Conservation (phyloP, 2,329 filamentous ascomycete species). For the Hypoxylon sp. region DNA sequence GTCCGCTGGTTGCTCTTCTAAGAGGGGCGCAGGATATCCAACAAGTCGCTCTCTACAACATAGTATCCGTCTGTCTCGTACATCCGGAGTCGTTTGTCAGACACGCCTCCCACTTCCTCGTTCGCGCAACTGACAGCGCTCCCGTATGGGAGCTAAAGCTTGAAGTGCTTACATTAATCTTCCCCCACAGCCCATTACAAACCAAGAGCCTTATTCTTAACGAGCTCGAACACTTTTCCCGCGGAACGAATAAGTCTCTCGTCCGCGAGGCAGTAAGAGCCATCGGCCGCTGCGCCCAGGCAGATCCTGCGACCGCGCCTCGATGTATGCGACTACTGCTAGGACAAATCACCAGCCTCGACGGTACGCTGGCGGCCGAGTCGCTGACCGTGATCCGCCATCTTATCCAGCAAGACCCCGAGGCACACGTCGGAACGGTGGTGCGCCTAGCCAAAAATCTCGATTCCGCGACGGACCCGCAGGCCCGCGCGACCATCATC, state of each 20-base stretch:
- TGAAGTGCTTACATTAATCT: conserved; percentile 89
- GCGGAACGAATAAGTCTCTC: conserved; percentile 74
- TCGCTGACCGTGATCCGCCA: conserved; percentile 94
- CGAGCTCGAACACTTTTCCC: conserved; percentile 92
- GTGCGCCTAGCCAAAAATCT: conserved; percentile 90
- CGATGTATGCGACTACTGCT: conserved; percentile 85
- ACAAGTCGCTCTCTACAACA: conserved; percentile 90
- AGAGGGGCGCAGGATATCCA: conserved; percentile 87
- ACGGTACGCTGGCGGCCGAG: conserved; percentile 88
- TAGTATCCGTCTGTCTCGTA: conserved; percentile 87
- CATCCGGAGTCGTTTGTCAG: conserved; percentile 83
- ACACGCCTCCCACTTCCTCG: conserved; percentile 88
- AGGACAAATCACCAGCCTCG: conserved; percentile 85
- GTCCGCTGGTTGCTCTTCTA: conserved; percentile 85
- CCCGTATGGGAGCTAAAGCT: conserved; percentile 92
- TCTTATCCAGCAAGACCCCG: conserved; percentile 89
- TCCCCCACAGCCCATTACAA: conserved; percentile 79
- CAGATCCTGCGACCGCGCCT: conserved; percentile 72
- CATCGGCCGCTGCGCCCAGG: conserved; percentile 91
- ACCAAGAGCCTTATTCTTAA: conserved; percentile 87
- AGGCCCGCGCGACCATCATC: conserved; percentile 91
- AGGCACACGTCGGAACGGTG: conserved; percentile 83
- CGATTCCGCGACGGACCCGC: conserved; percentile 85
- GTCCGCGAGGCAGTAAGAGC: conserved; percentile 91
- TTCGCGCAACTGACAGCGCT: conserved; percentile 79